Base-by-base conservation (phyloP, 345 rosid species). In the Acer yangbiense region DNA sequence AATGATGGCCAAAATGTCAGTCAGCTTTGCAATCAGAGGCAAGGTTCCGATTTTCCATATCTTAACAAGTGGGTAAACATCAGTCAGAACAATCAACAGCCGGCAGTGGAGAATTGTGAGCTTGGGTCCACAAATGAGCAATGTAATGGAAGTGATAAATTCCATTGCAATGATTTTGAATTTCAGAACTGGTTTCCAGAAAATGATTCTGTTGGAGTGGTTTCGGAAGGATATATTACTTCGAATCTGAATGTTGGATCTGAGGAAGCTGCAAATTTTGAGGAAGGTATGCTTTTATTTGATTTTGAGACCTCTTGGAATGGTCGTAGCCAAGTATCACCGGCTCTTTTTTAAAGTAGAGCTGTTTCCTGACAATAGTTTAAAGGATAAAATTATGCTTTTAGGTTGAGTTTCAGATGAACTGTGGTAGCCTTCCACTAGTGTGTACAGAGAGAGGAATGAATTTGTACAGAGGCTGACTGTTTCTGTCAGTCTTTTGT, bases 241-340 rank as follows among this genome's bases (percentile, higher is more conserved):
- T 14, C 63, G 4, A 79, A 78, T 48, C 29, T 54, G 74, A 69
- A 73, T 78, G 41, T 6, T 6, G 55, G 75, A 71, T 72, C 80
- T 27, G 46, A 87, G 11, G 87, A 80, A 17, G 76, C 75, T 61
- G n/a, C 77, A 44, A 27, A 72, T 2, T 48, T 81, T 65, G 93
- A 90, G 65, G 60, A 79, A 55, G 89, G 84, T 80, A 72, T 82
- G 81, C 66, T 68, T 7, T 84, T 61, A 0, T 84, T 83, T 2
- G 86, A 90, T 80, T 82, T 84, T 72, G 92, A 84, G 50, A 76
- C 73, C 67, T 77, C 87, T 71, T 83, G 80, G 88, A 76, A 81
- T 74, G 77, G 75, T 63, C 48, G 82, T 70, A 83, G 78, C 61
- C 41, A 63, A 27, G 43, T 46, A 76, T 35, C 44, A 32, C 64